These are phyloP conservation scores for Rhizopus arrhizus DNA, from an alignment of 371 early-diverging fungal genomes.

Conservation along the genomic window DNA sequence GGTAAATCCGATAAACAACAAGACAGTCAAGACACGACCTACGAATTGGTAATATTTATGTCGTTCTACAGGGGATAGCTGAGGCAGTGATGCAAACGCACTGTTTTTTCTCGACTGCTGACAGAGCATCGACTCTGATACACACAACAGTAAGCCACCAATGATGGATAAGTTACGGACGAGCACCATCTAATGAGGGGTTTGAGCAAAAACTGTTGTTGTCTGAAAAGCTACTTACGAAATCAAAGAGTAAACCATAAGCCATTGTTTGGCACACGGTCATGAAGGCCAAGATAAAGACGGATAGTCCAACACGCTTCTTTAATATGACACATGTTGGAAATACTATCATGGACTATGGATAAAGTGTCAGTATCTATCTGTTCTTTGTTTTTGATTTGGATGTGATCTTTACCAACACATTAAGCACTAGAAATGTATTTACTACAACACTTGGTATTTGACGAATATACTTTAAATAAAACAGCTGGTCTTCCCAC, in stretches of 20 bases:
- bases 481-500: conserved; percentile 35
- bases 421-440: conserved; percentile 57
- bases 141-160: conserved; percentile 88
- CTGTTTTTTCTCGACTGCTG: conserved; percentile 28
- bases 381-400: background rate
- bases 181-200: conserved; percentile 63
- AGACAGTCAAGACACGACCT: conserved; percentile 87
- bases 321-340: conserved; percentile 78
- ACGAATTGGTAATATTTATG: conserved; percentile 84
- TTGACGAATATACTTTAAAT: conserved; percentile 27
- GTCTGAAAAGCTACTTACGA: conserved; percentile 27
- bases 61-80: conserved; percentile 74
- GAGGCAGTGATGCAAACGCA: conserved; percentile 84
- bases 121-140: conserved; percentile 67
- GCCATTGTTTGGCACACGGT: conserved; percentile 82
- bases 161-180: conserved; percentile 85
- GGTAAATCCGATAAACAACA: conserved; percentile 84
- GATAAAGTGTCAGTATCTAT: background rate
- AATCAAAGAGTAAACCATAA: conserved; percentile 89
- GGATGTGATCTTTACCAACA: conserved; percentile 48
- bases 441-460: conserved; percentile 18
- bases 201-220: background rate
- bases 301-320: conserved; percentile 74
- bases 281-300: conserved; percentile 70
- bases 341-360: conserved; percentile 72